Base-by-base conservation (phyloP, 2,329 filamentous ascomycete species). In the Venturia asperata region DNA sequence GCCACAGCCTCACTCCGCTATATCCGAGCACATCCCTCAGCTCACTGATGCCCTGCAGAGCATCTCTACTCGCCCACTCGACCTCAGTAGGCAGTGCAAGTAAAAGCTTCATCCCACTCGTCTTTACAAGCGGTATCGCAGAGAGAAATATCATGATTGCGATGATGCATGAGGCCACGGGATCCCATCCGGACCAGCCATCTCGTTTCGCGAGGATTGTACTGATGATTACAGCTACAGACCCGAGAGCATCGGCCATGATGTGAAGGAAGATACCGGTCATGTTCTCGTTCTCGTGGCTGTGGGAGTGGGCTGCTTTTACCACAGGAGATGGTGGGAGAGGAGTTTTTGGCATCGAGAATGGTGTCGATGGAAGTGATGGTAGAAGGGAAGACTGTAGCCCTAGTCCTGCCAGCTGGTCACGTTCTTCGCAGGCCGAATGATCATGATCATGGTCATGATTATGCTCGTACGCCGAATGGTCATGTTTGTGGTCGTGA, bases 241-340 rank as follows among this genome's bases (percentile, higher is more conserved):
- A 97, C 34, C 94, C 94, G 39, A 97, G 86, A 0, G 94, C 96
- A 74, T 99, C 94, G 6, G 94, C 94, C 37, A 97, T 82, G 62
- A 99, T 90, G 72, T 99, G 94, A 24, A 99, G 81, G 76, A 96
- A 99, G 69, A 99, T 97, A 15, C 94, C 94, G 70, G 94, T 85
- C 92, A 99, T 97, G 73, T 99, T 99, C 71, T 99, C 94, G 74
- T 96, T 96, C 67, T 91, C 89, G 71, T 92, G 89, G n/a, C 79
- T 77, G 69, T 86, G 82, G 24, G 67, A 52, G 49, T 67, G 63
- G 19, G 58, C n/a, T 19, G 47, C 61, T n/a, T 64, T 41, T 34
- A 62, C 24, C 62, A 63, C 11, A 61, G 42, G 61, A 61, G 61
- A 19, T 67, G 66, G 39, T 68, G 69, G 64, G 64, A 55, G 70